phyloP scores from a whole-genome alignment of 2,329 filamentous ascomycete species.

The Aspergillus floridensis region DNA sequence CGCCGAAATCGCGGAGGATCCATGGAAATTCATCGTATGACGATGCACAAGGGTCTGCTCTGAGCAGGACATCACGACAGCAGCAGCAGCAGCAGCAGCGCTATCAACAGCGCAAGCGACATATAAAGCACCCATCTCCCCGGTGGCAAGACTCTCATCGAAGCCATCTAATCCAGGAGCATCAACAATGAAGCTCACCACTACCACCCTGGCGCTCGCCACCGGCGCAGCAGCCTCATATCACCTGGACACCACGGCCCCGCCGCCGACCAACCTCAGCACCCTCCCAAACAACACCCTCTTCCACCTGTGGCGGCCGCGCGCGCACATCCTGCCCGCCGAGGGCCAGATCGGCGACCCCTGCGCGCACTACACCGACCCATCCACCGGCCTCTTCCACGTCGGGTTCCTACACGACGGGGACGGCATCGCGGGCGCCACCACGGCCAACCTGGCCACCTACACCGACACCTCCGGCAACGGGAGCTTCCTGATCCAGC shows the following conservation, averaged over 20 bases:
- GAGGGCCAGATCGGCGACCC: conserved; percentile 20
- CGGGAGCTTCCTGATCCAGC: conserved; percentile 12
- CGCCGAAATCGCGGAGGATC: background rate
- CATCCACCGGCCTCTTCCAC: conserved; percentile 19
- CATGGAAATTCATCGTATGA: background rate
- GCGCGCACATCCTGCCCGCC: conserved; percentile 17
- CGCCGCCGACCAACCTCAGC: conserved; percentile 16
- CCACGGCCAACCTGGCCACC: conserved; percentile 17
- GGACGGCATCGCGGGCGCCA: conserved; percentile 14
- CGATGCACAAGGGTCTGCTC: too few species aligned
- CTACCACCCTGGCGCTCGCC: background rate
- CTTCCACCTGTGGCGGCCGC: conserved; percentile 21
- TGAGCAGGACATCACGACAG: too few species aligned
- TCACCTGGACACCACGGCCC: background rate
- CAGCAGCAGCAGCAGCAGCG: background rate
- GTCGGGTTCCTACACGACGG: conserved; percentile 20
- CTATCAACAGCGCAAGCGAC: background rate
- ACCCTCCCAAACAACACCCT: conserved; percentile 15
- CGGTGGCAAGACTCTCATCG: background rate
- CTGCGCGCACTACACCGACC: conserved; percentile 19
- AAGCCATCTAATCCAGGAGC: background rate
- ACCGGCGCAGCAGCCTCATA: background rate
- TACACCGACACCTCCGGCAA: conserved; percentile 16
- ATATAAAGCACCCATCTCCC: background rate
- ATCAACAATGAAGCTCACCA: background rate